Conservation (phyloP, 106 monocot species). For the Allium sativum region DNA sequence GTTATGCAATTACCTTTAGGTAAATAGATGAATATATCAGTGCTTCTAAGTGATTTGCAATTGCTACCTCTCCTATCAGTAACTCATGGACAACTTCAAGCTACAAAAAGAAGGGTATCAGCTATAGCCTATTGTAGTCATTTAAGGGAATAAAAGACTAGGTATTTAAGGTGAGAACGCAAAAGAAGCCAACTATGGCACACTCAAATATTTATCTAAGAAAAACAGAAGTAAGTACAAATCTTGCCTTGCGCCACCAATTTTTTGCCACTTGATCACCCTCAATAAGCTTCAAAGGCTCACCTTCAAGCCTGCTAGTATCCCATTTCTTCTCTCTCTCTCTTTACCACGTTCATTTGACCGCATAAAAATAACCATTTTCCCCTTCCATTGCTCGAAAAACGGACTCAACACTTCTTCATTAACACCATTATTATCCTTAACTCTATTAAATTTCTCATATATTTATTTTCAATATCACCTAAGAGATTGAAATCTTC, state of each 20-base stretch:
- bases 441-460: conserved; percentile 5
- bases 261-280: conserved; percentile 54
- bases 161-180: too few relatives aligned
- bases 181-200: too few relatives aligned
- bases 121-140: too few relatives aligned
- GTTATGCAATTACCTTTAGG: conserved; percentile 42
- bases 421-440: neutral
- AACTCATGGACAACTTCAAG: conserved; percentile 63
- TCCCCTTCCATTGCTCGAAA: conserved; percentile 72
- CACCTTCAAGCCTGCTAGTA: conserved; percentile 49
- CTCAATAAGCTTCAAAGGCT: conserved; percentile 58
- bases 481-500: conserved; percentile 38
- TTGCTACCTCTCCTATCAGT: conserved; percentile 23
- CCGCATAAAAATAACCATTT: conserved; percentile 40
- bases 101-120: conserved; percentile 31
- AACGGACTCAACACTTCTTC: conserved; percentile 37
- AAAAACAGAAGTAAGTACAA: neutral
- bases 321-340: conserved; percentile 52
- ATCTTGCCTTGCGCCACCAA: conserved; percentile 83
- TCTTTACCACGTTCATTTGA: conserved; percentile 62
- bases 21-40: conserved; percentile 75
- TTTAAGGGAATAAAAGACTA: too few relatives aligned
- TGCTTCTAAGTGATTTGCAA: conserved; percentile 37
- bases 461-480: neutral
- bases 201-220: too few relatives aligned